A percentile compares a stretch with the other conserved stretches of the same genome.
Evolutionary conservation across 1,284 basidiomycete genomes (phyloP).

Genomic region (Albatrellus sp.): DNA sequence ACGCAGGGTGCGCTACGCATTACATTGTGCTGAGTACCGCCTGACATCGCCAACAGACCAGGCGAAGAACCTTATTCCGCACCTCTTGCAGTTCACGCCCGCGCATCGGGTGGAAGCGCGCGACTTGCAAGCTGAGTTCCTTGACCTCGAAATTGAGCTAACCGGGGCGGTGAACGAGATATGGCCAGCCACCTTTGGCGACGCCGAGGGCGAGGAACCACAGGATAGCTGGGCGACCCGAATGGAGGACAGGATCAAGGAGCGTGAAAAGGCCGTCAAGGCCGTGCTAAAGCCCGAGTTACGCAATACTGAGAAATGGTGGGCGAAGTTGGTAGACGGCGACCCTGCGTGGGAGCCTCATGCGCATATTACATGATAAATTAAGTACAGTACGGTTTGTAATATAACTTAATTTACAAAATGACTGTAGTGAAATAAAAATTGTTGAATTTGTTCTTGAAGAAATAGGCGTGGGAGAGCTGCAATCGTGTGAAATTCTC

Average conservation of each 20-base stretch:
- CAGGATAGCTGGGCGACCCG: slow-evolving; percentile 42
- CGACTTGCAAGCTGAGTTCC: slow-evolving; percentile 40
- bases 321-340: slow-evolving; percentile 26
- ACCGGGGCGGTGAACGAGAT: slow-evolving; percentile 42
- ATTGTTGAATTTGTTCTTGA: too few relatives aligned
- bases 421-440: too few relatives aligned
- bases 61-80: slow-evolving; percentile 47
- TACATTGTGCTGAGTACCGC: slow-evolving; percentile 4
- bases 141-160: slow-evolving; percentile 39
- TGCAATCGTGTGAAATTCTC: too few relatives aligned
- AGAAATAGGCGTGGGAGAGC: too few relatives aligned
- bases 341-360: background rate
- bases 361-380: too few relatives aligned
- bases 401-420: too few relatives aligned
- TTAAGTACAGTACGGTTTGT: background rate
- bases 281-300: slow-evolving; percentile 48
- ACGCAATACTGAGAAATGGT: slow-evolving; percentile 31
- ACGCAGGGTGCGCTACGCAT: slow-evolving; percentile 37
- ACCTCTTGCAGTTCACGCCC: slow-evolving; percentile 50
- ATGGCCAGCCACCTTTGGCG: slow-evolving; percentile 33
- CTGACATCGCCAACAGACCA: slow-evolving; percentile 35
- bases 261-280: slow-evolving; percentile 37
- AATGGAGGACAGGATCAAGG: slow-evolving; percentile 48
- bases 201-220: slow-evolving; percentile 17
- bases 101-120: slow-evolving; percentile 48